Base-by-base conservation (phyloP, 164 flowering plant species). In the Warburgia ugandensis region DNA sequence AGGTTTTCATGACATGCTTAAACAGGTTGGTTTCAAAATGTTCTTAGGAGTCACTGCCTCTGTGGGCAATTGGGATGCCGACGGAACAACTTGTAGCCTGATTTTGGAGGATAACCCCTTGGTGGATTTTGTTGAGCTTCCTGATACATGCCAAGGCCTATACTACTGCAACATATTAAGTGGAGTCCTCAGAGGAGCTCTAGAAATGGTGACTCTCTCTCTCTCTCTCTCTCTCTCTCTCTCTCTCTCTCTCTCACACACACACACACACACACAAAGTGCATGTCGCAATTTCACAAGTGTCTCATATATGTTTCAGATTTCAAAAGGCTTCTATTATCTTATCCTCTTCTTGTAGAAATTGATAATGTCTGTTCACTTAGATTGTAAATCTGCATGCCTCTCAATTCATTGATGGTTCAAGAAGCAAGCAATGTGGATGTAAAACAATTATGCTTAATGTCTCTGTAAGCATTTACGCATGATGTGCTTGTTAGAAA, bases 121-220 rank as follows among this genome's bases (percentile, higher is more conserved):
- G 33, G 97, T 94, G 41, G 99, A 94, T 58, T 94, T 94, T 66
- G 99, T 89, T 42, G 99, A 94, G 68, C 96, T 94, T 61, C 97
- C 99, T 47, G 99, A 94, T 68, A 94, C 89, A 5, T 89, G 94
- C 56, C 99, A 94, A 71, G 99, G 99, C 33, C 83, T 89, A 9
- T 68, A 78, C 56, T 94, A 94, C 37, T 94, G 99, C 82, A 94
- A 94, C 63, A 71, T 94, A 62, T 65, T 89, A 38, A 86, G 94
- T 64, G 99, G 99, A 61, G 87, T 94, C 44, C 60, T 94, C 33
- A 74, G 94, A 76, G 97, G 97, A 59, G 97, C 97, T 32, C 70
- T 94, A 22, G 99, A 94, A 70, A 94, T 94, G 99, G 99, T 84
- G 46, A 77, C 31, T 4, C 20, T 19, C 36, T 31, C 17, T 38